These are phyloP conservation scores for Nakazawaea ambrosiae DNA, from an alignment of 805 yeast genomes.

Conservation along the genomic window DNA sequence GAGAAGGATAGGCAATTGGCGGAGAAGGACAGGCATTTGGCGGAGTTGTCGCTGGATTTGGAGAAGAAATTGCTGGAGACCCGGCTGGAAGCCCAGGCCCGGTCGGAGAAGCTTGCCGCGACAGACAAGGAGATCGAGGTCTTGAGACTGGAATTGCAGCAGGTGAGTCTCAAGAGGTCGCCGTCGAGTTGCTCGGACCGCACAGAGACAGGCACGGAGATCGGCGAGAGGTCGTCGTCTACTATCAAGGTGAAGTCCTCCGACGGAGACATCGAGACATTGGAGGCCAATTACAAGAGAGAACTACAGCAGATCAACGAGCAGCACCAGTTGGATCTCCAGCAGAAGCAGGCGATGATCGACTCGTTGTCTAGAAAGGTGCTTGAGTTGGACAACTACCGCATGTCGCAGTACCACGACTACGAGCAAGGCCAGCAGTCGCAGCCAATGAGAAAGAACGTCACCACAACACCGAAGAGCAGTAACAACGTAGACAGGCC, in stretches of 20 bases:
- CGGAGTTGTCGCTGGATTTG: neutral
- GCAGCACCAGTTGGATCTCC: slow-evolving; percentile 5
- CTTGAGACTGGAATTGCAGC: neutral
- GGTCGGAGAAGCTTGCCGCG: neutral
- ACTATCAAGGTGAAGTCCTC: too few relatives aligned
- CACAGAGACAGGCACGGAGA: too few relatives aligned
- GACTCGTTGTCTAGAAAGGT: slow-evolving; percentile 6
- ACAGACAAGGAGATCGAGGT: neutral
- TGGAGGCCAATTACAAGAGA: neutral
- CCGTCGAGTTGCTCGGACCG: slow-evolving; percentile 3
- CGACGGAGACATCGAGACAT: too few relatives aligned
- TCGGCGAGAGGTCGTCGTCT: too few relatives aligned
- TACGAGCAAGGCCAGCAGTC: neutral
- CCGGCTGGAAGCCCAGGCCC: neutral
- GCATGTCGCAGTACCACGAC: neutral
- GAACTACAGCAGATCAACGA: neutral
- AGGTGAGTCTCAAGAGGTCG: neutral
- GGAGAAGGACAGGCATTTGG: neutral
- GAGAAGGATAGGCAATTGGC: neutral
- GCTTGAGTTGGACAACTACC: neutral
- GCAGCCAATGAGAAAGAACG: neutral
- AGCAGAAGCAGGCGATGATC: slow-evolving; percentile 1
- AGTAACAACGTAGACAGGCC: neutral
- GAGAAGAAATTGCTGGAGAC: neutral
- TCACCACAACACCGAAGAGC: neutral